Base-by-base conservation (phyloP, 345 rosid genomes). In the Eucalyptus cladocalyx region DNA sequence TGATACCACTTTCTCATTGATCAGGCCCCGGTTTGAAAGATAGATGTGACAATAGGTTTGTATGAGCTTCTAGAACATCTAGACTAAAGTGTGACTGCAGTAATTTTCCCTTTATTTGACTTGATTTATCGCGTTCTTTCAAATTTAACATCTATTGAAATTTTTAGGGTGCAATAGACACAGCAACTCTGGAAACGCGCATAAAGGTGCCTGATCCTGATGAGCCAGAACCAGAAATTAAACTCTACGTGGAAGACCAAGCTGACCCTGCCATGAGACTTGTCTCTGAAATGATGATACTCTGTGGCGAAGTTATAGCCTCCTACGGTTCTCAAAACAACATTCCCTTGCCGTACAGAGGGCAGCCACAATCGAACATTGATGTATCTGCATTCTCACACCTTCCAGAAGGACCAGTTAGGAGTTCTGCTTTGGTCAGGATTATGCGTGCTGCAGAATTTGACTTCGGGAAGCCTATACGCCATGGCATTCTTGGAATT, bases 261-360 rank as follows among this genome's bases (percentile, higher is more conserved):
- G 95, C 99, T 85, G 97, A 96, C 42, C 97, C 93, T 87, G 99
- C 99, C 56, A 95, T 97, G 99, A 94, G 97, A 91, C 97, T 97
- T 88, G 99, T 97, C 76, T 94, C 96, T 90, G 99, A 97, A 94
- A 95, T 97, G 98, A 97, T 97, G 99, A 93, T 97, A 91, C 99
- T 97, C 80, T 97, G 99, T 91, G 99, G 99, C 86, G 99, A 97
- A 91, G 97, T 90, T 89, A 88, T 97, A 89, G 99, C 99, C 72
- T 93, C 97, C 60, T 97, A 92, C 91, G 98, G 99, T 69, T 95
- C 94, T 67, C 89, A 85, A 90, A 94, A 96, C 89, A 95, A 95
- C 90, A 93, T 97, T 87, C 95, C 98, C 47, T 92, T 97, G 92
- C 99, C 99, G 15, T 97, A 97, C 91, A 93, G 99, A 94, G 99